These are phyloP conservation scores for Nepenthes alata DNA, from an alignment of 179 eudicot genomes.

Conservation along the genomic window DNA sequence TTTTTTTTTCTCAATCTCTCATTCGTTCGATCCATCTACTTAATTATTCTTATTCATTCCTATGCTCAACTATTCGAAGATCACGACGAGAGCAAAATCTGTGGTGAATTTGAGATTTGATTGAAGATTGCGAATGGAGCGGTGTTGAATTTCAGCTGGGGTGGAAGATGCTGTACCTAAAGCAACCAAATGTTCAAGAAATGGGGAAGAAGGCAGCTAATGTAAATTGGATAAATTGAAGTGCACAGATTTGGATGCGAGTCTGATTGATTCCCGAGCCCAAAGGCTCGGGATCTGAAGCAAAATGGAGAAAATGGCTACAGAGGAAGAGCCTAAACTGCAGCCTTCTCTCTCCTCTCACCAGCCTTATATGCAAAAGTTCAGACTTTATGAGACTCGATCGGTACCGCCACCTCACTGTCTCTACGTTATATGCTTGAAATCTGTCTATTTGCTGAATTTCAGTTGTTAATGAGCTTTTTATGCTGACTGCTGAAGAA, in stretches of 20 bases:
- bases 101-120: background rate
- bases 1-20: no score
- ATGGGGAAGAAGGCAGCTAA: slow-evolving; percentile 18
- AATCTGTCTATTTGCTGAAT: background rate
- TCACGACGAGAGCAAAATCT: no score
- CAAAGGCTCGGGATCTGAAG: slow-evolving; percentile 55
- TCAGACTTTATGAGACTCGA: slow-evolving; percentile 76
- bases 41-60: no score
- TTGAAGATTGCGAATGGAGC: background rate
- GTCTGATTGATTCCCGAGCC: slow-evolving; percentile 59
- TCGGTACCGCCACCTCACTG: slow-evolving; percentile 36
- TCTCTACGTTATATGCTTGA: background rate
- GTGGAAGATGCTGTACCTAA: slow-evolving; percentile 46
- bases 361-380: slow-evolving; percentile 59
- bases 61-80: no score
- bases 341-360: slow-evolving; percentile 22
- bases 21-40: no score
- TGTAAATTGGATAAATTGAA: slow-evolving; percentile 1
- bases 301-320: slow-evolving; percentile 18
- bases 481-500: background rate
- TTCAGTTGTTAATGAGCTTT: background rate
- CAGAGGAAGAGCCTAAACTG: slow-evolving; percentile 17
- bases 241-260: slow-evolving; percentile 31
- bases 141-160: slow-evolving; percentile 5
- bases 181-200: slow-evolving; percentile 35